These are phyloP conservation scores for Leccinum subgranulosum DNA, from an alignment of 768 basidiomycete genomes.

Conservation along the genomic window DNA sequence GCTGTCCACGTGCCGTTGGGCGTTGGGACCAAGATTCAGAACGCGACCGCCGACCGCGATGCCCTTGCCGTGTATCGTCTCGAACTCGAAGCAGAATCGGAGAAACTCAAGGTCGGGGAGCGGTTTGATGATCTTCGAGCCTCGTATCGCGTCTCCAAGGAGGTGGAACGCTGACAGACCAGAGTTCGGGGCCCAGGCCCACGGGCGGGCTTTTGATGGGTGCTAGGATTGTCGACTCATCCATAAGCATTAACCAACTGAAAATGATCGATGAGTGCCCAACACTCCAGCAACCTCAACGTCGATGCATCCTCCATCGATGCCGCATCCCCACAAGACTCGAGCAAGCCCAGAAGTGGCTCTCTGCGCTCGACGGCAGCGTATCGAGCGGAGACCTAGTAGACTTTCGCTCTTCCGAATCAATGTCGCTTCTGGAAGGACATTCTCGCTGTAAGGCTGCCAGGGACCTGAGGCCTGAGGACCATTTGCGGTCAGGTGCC, in stretches of 20 bases:
- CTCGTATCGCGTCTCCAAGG: slow-evolving; percentile 23
- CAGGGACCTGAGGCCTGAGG: slow-evolving; percentile 55
- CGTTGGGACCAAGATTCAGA: slow-evolving; percentile 52
- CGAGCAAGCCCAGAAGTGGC: too few relatives aligned
- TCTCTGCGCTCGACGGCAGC: too few relatives aligned
- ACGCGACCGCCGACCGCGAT: slow-evolving; percentile 54
- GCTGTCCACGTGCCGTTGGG: slow-evolving; percentile 51
- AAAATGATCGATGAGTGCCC: slow-evolving; percentile 11
- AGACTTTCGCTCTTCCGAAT: slow-evolving; percentile 20
- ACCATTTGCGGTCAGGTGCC: slow-evolving; percentile 31
- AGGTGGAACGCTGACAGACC: slow-evolving; percentile 17
- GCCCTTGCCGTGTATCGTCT: slow-evolving; percentile 43
- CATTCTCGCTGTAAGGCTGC: slow-evolving; percentile 45
- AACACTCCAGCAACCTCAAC: slow-evolving; percentile 16
- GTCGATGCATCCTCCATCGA: slow-evolving; percentile 11
- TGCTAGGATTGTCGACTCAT: too few relatives aligned
- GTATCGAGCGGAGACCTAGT: too few relatives aligned
- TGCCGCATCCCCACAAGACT: too few relatives aligned
- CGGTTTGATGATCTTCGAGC: slow-evolving; percentile 34
- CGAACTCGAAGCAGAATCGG: slow-evolving; percentile 54
- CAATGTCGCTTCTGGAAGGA: slow-evolving; percentile 47
- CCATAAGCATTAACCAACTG: too few relatives aligned
- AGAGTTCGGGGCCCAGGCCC: neutral
- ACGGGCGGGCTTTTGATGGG: too few relatives aligned
- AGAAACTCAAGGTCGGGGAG: slow-evolving; percentile 58